phyloP scores from a whole-genome alignment of 176 grass and related monocot species.

The Phoenix dactylifera region DNA sequence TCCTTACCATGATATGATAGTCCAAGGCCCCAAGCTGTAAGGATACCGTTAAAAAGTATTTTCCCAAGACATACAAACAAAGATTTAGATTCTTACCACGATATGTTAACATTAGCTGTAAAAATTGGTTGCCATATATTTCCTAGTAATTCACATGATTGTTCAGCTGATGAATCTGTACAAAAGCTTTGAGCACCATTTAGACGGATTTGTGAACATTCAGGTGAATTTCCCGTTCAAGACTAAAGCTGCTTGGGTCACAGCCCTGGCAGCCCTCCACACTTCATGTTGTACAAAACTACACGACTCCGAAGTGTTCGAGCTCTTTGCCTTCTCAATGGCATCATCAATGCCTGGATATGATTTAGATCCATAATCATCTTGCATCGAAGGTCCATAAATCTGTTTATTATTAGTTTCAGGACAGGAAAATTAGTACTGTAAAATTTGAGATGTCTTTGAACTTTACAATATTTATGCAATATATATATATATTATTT shows the following conservation, averaged over 20 bases:
- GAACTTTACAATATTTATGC: neutral
- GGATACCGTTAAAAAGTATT: too few species aligned
- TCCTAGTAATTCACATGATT: too few species aligned
- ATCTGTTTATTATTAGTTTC: conserved; percentile 19
- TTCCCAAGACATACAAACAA: too few species aligned
- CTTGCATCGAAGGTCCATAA: conserved; percentile 48
- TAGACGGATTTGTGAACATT: neutral
- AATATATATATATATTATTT: neutral
- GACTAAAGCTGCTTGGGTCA: conserved; percentile 52
- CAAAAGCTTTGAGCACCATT: too few species aligned
- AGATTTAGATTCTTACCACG: too few species aligned
- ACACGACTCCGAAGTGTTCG: conserved; percentile 47
- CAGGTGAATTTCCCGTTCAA: conserved; percentile 60
- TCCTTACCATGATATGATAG: too few species aligned
- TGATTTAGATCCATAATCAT: conserved; percentile 59
- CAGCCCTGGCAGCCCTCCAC: conserved; percentile 57
- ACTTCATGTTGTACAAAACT: conserved; percentile 69
- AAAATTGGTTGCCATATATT: too few species aligned
- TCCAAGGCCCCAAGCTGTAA: too few species aligned
- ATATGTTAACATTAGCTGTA: too few species aligned
- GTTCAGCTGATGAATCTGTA: too few species aligned
- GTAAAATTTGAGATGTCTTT: too few species aligned
- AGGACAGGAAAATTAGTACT: too few species aligned
- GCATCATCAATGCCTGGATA: conserved; percentile 54
- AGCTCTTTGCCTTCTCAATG: conserved; percentile 44